Conservation (phyloP, 2,329 filamentous ascomycete species). For the Stromatinia cepivora region DNA sequence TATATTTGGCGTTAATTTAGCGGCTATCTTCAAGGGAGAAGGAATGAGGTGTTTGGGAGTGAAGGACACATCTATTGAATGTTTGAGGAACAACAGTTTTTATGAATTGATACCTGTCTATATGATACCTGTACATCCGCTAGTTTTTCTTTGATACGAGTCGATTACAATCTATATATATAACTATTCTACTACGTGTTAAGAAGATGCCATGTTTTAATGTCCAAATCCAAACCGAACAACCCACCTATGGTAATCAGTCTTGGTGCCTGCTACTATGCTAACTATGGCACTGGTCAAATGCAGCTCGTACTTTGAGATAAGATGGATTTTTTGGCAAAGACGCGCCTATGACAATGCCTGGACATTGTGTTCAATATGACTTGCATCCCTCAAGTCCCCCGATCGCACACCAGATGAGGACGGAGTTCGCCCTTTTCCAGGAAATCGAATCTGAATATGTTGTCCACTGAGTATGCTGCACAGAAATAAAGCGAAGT, state of each 20-base stretch:
- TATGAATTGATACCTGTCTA: constrained; percentile 20
- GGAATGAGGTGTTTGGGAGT: not conserved
- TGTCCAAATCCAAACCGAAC: not conserved
- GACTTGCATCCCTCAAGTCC: not conserved
- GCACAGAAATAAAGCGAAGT: no score
- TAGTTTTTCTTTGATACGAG: not conserved
- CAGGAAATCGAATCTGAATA: not conserved
- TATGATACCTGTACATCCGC: constrained; percentile 10
- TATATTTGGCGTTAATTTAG: not conserved
- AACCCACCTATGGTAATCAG: not conserved
- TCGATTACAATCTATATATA: not conserved
- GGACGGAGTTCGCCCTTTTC: not conserved
- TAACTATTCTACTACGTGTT: not conserved
- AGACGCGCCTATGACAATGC: not conserved
- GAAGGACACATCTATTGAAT: not conserved
- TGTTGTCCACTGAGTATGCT: not conserved
- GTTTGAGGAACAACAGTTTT: constrained; percentile 13
- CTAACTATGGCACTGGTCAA: not conserved
- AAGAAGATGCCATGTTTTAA: not conserved
- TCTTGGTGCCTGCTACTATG: not conserved
- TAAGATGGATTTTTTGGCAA: not conserved
- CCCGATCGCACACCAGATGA: not conserved
- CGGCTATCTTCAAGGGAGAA: not conserved
- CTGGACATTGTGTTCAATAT: no score
- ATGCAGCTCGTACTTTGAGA: not conserved